Percentiles rank a stretch among this genome's conserved stretches.
These are phyloP conservation scores for Aspergillus fumigatiaffinis DNA, from an alignment of 2,329 filamentous ascomycete genomes.

Conservation along the genomic window DNA sequence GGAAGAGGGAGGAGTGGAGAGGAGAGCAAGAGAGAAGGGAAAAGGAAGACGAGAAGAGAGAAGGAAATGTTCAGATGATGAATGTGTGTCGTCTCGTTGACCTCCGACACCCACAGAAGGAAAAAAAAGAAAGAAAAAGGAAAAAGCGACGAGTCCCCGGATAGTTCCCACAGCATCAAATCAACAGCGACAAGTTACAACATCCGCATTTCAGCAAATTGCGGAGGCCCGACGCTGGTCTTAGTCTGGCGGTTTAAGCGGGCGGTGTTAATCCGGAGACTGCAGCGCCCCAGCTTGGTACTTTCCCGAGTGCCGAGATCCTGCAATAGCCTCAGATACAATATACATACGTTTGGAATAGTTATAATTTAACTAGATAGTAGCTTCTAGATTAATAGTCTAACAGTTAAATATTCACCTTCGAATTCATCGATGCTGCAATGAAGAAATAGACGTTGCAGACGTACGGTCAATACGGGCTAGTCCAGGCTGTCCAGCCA, in stretches of 20 bases:
- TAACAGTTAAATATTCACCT: no score
- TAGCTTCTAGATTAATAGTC: no score
- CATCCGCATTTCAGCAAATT: conserved; percentile 15
- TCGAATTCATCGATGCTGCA: no score
- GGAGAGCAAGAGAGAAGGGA: not conserved
- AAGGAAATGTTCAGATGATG: not conserved
- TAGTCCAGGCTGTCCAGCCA: not conserved
- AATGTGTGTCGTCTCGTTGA: not conserved
- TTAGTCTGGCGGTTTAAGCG: not conserved
- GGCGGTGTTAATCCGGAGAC: conserved; percentile 12
- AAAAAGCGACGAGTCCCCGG: not conserved
- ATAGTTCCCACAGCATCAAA: not conserved
- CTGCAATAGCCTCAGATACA: not conserved
- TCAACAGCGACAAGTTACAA: no score
- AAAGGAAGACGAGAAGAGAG: not conserved
- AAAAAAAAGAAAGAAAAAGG: not conserved
- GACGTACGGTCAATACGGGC: no score
- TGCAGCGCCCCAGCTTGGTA: conserved; percentile 4
- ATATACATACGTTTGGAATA: no score
- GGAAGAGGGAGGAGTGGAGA: no score
- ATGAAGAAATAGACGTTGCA: no score
- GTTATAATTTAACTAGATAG: no score
- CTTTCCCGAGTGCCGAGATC: not conserved
- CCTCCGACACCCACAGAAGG: not conserved
- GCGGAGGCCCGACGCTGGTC: conserved; percentile 4